Evolutionary conservation across 352 stramenopile genomes (phyloP).

Genomic region (Phytopythium oedochilum): DNA sequence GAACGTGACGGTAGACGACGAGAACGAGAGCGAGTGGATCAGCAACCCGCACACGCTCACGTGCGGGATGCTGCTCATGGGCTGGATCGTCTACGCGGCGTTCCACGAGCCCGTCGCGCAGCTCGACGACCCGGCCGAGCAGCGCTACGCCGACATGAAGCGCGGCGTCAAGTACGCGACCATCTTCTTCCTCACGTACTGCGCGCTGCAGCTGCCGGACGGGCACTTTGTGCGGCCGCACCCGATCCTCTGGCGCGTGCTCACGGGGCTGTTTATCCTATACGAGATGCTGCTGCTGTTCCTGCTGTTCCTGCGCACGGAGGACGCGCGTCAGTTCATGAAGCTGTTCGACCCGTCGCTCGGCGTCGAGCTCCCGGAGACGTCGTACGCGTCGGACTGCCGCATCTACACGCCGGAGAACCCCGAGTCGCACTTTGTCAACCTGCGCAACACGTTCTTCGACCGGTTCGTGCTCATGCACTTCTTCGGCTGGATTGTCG

Average conservation of each 20-base stretch:
- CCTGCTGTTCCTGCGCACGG: constrained; percentile 77
- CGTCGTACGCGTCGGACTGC: constrained; percentile 81
- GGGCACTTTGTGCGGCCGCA: constrained; percentile 87
- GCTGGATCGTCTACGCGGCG: constrained; percentile 83
- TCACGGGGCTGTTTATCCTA: constrained; percentile 89
- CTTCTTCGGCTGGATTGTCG: constrained; percentile 88
- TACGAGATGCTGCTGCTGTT: constrained; percentile 91
- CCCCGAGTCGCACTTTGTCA: constrained; percentile 68
- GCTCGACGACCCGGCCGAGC: constrained; percentile 31
- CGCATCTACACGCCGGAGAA: constrained; percentile 86
- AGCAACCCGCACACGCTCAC: constrained; percentile 82
- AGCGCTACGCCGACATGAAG: constrained; percentile 50
- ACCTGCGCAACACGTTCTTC: constrained; percentile 75
- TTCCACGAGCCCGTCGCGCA: constrained; percentile 49
- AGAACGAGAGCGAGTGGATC: constrained; percentile 76
- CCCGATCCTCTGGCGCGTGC: constrained; percentile 87
- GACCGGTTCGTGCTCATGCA: constrained; percentile 90
- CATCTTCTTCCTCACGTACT: constrained; percentile 87
- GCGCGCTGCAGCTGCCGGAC: constrained; percentile 79
- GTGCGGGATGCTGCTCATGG: constrained; percentile 72
- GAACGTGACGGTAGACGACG: constrained; percentile 64
- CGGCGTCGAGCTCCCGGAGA: constrained; percentile 72
- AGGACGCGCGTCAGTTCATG: constrained; percentile 81
- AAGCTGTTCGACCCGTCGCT: constrained; percentile 78
- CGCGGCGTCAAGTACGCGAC: constrained; percentile 74